Conservation (phyloP, 306 rosid species). For the Macrotyloma uniflorum region DNA sequence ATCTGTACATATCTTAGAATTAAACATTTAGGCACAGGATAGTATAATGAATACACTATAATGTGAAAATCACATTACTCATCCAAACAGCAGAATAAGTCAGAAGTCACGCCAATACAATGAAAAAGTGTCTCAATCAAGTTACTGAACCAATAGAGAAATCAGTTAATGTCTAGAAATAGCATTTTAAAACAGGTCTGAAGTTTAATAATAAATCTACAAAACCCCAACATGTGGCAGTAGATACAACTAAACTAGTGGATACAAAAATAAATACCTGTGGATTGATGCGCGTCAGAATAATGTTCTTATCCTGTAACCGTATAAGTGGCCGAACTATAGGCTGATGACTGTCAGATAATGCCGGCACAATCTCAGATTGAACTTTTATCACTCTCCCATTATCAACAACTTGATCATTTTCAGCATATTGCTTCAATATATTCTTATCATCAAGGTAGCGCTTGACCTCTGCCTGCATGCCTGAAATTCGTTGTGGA, state of each 20-base stretch:
- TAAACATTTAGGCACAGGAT: not conserved
- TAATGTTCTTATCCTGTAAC: conserved; percentile 83
- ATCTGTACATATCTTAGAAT: conserved; percentile 16
- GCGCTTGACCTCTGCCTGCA: conserved; percentile 88
- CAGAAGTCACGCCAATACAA: conserved; percentile 13
- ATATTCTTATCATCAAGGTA: conserved; percentile 86
- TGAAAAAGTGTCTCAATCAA: not conserved
- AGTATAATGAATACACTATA: not conserved
- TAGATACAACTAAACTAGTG: conserved; percentile 15
- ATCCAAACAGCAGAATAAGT: conserved; percentile 18
- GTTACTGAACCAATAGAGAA: not conserved
- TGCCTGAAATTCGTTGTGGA: conserved; percentile 78
- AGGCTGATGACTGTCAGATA: conserved; percentile 81
- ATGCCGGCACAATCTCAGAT: conserved; percentile 83
- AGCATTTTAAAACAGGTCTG: conserved; percentile 3
- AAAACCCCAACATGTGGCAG: conserved; percentile 2
- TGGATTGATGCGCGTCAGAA: conserved; percentile 95
- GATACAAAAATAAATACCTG: conserved; percentile 59
- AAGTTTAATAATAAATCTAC: not conserved
- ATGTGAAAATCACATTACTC: conserved; percentile 3
- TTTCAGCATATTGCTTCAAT: conserved; percentile 93
- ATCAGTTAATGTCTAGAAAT: conserved; percentile 30
- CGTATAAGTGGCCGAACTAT: conserved; percentile 85
- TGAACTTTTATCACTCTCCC: conserved; percentile 87
- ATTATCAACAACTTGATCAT: conserved; percentile 88